These are phyloP conservation scores for Stentor coeruleus DNA, from an alignment of 73 alveolate genomes.

Conservation along the genomic window DNA sequence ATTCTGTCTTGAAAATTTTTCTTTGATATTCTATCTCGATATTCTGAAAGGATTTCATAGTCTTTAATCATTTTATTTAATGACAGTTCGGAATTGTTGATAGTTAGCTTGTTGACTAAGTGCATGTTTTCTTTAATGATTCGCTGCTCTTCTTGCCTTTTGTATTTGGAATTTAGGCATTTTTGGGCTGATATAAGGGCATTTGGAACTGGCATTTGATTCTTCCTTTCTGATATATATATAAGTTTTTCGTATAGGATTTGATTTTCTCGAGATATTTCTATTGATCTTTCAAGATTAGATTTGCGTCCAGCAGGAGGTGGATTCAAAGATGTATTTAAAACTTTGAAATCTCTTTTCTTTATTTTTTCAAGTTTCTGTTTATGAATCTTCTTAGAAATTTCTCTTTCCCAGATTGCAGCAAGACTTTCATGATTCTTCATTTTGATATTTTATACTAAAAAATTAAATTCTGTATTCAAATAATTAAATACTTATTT, in stretches of 20 bases:
- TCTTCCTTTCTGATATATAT: neutral
- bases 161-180: neutral
- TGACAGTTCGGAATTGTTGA: neutral
- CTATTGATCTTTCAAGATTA: neutral
- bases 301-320: neutral
- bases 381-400: neutral
- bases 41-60: neutral
- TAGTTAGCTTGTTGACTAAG: neutral
- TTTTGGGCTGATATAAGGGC: neutral
- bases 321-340: neutral
- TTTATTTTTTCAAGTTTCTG: too few species aligned
- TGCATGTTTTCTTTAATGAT: neutral
- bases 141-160: neutral
- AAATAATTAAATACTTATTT: too few species aligned
- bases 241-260: neutral
- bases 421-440: too few species aligned
- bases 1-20: neutral
- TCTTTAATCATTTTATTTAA: neutral
- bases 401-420: neutral
- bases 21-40: neutral
- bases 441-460: too few species aligned
- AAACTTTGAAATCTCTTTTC: neutral
- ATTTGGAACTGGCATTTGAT: neutral
- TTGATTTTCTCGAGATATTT: neutral
- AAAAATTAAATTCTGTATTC: too few species aligned